Evolutionary conservation across 345 rosid species (phyloP).

Genomic region (Hibiscus mutabilis): DNA sequence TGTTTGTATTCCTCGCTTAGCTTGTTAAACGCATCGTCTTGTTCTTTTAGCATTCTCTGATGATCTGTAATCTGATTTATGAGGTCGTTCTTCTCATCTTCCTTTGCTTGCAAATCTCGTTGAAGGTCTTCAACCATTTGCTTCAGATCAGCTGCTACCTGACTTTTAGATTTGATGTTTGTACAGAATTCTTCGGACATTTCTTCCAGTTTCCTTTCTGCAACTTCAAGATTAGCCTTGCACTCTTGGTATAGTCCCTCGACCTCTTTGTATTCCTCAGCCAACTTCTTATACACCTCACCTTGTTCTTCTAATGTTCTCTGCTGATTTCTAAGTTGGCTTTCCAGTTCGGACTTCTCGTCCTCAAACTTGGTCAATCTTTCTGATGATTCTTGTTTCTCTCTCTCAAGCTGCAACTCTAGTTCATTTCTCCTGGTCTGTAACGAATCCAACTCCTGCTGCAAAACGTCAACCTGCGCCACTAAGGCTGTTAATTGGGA

Average conservation of each 20-base stretch:
- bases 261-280: slow-evolving; percentile 41
- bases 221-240: slow-evolving; percentile 33
- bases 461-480: slow-evolving; percentile 33
- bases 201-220: slow-evolving; percentile 39
- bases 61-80: slow-evolving; percentile 36
- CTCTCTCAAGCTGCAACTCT: slow-evolving; percentile 41
- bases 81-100: slow-evolving; percentile 30
- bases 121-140: slow-evolving; percentile 40
- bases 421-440: slow-evolving; percentile 34
- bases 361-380: slow-evolving; percentile 34
- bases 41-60: slow-evolving; percentile 37
- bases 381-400: slow-evolving; percentile 40
- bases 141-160: slow-evolving; percentile 32
- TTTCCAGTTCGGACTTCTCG: slow-evolving; percentile 23
- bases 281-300: slow-evolving; percentile 27
- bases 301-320: slow-evolving; percentile 23
- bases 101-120: slow-evolving; percentile 42
- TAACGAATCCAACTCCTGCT: slow-evolving; percentile 44
- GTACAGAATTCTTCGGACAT: slow-evolving; percentile 37
- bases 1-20: slow-evolving; percentile 34
- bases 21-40: slow-evolving; percentile 34
- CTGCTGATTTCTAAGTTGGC: slow-evolving; percentile 36
- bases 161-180: slow-evolving; percentile 30
- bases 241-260: slow-evolving; percentile 31
- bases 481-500: slow-evolving; percentile 35